Base-by-base conservation (phyloP, 148 eudicot species). In the Limonium bicolor region DNA sequence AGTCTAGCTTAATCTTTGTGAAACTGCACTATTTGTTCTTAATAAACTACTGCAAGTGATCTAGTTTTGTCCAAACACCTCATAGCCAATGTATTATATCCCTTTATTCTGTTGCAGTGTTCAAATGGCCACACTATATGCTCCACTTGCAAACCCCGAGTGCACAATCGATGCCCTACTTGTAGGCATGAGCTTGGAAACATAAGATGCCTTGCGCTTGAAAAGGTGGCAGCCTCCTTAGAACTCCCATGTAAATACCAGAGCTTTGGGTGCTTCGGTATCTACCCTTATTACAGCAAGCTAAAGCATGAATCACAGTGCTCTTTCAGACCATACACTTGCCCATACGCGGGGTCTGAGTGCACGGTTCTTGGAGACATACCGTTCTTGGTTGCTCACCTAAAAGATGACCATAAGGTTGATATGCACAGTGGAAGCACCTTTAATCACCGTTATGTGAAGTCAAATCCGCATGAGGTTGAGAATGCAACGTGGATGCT, bases 401-500 rank as follows among this genome's bases (percentile, higher is more conserved):
- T 86, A 21, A 86, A 81, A 61, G 92, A 86, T 41, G 85, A 80
- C 46, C 95, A 85, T 58, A 80, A 85, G 55, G 95, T 85, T 49
- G 95, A 85, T 59, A 85, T 86, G 96, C 96, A 86, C 69, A 71
- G 22, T 60, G 94, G 96, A 26, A 78, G 78, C 55, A 82, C 94
- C 31, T 86, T 86, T 63, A 86, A 86, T 58, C 96, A 86, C 54
- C 87, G 94, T 16, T 86, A 86, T 67, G 96, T 86, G 40, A 86
- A 86, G 56, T 76, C 86, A 17, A 81, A 86, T 59, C 95, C 95
- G 5, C 93, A 67, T 48, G 94, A 78, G 57, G 94, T 82, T 16
- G 94, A 82, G 55, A 82, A 82, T 50, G 94, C 86, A 15, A 86
- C 93, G 16, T 81, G 96, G 96, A 86, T 86, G 96, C 96, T 86